Base-by-base conservation (phyloP, 495 filamentous ascomycete genomes). In the Penicillium silybi region DNA sequence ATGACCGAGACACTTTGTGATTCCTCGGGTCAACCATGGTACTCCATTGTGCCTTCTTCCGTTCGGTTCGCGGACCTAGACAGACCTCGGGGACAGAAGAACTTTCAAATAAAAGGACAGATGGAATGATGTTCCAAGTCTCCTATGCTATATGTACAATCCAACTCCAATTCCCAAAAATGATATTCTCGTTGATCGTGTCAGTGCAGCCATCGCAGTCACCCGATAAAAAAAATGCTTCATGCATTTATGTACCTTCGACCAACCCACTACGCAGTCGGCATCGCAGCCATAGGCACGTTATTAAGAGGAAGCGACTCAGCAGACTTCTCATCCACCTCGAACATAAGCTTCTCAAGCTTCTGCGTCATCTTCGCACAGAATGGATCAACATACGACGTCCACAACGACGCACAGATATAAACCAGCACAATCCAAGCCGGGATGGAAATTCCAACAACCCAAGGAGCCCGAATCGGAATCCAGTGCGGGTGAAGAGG, bases 341-440 rank as follows among this genome's bases (percentile, higher is more conserved):
- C 67, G 60, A 80, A 83, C 54, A 83, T 73, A 17, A 71, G 64
- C 20, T 71, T 70, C 52, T 85, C 83, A 37, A 84, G 53, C 58
- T 72, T 75, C 60, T 81, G 74, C 1, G 85, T 85, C n/a, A 83
- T 54, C n/a, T 63, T 70, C 18, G 83, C 85, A 62, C 84, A 88
- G 66, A 76, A 79, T 0, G 80, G 76, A 57, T 88, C 85, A 6
- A 88, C 81, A 40, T 84, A 81, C 6, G 65, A 75, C 0, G 83
- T 85, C 85, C 85, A 88, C 9, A 82, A 54, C 56, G 78, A 68
- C 0, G 84, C 82, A 3, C 63, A 66, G 16, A 72, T 58, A 48
- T 86, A 85, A 1, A 84, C 69, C 2, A 85, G 62, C 0, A 64
- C 69, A 39, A 85, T 76, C 78, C 82, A 87, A 15, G 73, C 57